Percentiles rank a stretch among this genome's conserved stretches.
phyloP scores from a whole-genome alignment of 1,284 basidiomycete genomes.

The Pterulicium gracile region DNA sequence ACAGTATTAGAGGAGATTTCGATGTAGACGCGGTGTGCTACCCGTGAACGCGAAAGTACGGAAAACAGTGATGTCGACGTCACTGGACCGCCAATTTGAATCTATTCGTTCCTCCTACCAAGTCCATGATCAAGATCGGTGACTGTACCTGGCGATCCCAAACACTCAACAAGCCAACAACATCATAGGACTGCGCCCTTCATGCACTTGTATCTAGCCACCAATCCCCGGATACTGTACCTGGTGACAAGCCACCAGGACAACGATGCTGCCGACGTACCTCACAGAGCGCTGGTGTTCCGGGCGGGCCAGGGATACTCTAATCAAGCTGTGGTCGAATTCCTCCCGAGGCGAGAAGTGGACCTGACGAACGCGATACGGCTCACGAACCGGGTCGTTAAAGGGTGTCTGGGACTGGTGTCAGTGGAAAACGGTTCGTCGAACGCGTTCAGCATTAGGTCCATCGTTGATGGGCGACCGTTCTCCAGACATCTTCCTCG shows the following conservation, averaged over 20 bases:
- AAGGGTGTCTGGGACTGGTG: slow-evolving; percentile 77
- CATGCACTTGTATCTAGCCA: slow-evolving; percentile 65
- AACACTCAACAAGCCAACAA: too few species aligned
- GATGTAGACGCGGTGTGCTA: too few species aligned
- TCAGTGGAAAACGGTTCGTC: slow-evolving; percentile 54
- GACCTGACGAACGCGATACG: slow-evolving; percentile 53
- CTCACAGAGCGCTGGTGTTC: slow-evolving; percentile 57
- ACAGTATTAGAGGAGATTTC: too few species aligned
- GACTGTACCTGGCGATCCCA: too few species aligned
- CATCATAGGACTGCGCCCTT: too few species aligned
- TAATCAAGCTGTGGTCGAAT: slow-evolving; percentile 72
- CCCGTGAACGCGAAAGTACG: too few species aligned
- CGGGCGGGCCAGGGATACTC: slow-evolving; percentile 47
- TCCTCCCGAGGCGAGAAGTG: slow-evolving; percentile 62
- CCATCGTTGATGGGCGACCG: slow-evolving; percentile 5
- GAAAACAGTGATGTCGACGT: too few species aligned
- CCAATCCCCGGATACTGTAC: slow-evolving; percentile 55
- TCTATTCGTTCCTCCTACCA: too few species aligned
- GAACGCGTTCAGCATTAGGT: not conserved
- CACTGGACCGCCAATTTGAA: too few species aligned
- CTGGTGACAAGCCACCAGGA: slow-evolving; percentile 62
- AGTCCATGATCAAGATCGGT: too few species aligned
- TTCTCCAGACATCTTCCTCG: slow-evolving; percentile 65
- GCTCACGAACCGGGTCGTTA: slow-evolving; percentile 55
- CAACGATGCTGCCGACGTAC: slow-evolving; percentile 42